Evolutionary conservation across 75 land plant species (phyloP), one percentile per base, ranked within the genome.

Genomic region (Larix kaempferi): DNA sequence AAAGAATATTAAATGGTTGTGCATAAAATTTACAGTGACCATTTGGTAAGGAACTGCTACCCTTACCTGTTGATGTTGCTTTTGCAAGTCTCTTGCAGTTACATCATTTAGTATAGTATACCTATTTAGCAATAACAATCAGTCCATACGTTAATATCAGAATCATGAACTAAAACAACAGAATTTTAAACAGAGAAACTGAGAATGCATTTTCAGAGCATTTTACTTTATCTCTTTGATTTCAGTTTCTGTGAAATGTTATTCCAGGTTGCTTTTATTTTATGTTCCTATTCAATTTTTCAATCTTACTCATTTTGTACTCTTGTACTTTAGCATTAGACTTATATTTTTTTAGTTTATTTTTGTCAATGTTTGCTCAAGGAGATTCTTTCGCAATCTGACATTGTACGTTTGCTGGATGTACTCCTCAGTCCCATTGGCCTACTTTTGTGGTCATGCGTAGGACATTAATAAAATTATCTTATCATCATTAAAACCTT

Each of bases 61-160:
- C 39, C 39, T 75, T 75, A 80, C 87, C 86, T 86, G 88, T 60
- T 86, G 88, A 73, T 86, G 88, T 13, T 69, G 71, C 69, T 84
- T 84, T 74, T 86, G 86, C 72, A 86, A 77, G 37, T 86, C 88
- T 65, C 88, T 80, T 77, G 86, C 86, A 25, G 88, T 86, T n/a
- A 86, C 86, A 75, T 86, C 88, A 65, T 86, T 86, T 37, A 86
- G 74, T 17, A 86, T 84, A 33, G 87, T 86, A 61, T 86, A 86
- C 79, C 87, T 86, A 78, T 29, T 27, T 58, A 44, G 27, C 54
- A 44, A 71, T 23, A 78, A 15, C 22, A 22, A 27, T n/a, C 11
- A 33, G 77, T 49, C n/a, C 39, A 71, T 23, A 69, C 52, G 0
- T n/a, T 69, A 41, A 21, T 69, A 69, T 19, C 5, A 39, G 22